Conservation (phyloP, 2,329 filamentous ascomycete genomes). For the Spiromastix sp. region DNA sequence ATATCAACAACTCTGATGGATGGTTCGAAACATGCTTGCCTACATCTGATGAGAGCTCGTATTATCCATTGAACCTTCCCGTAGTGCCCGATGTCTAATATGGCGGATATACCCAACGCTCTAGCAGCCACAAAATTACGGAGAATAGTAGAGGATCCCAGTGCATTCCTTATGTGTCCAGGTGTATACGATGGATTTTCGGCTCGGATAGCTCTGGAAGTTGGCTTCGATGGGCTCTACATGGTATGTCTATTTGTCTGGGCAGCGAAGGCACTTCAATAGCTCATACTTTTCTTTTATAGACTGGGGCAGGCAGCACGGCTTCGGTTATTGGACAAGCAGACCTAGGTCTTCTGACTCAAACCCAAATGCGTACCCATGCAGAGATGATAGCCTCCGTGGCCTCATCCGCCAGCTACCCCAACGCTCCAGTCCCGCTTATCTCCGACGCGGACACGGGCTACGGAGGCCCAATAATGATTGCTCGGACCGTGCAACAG, state of each 20-base stretch:
- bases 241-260: conserved; percentile 36
- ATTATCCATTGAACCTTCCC: too few species aligned
- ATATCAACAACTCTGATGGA: too few species aligned
- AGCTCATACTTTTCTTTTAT: not conserved
- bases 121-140: conserved; percentile 24
- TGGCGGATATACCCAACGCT: too few species aligned
- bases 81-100: too few species aligned
- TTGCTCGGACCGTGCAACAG: conserved; percentile 38
- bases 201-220: conserved; percentile 37
- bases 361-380: conserved; percentile 44
- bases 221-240: conserved; percentile 41
- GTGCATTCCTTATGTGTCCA: conserved; percentile 34
- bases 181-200: conserved; percentile 44
- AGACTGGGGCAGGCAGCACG: conserved; percentile 43
- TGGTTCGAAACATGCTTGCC: too few species aligned
- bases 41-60: too few species aligned
- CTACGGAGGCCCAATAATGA: conserved; percentile 41
- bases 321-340: conserved; percentile 39
- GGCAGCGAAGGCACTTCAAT: conserved; percentile 38
- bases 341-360: conserved; percentile 40
- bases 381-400: conserved; percentile 45
- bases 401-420: not conserved
- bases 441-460: conserved; percentile 48
- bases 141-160: conserved; percentile 21
- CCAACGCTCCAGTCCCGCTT: conserved; percentile 36